Conservation (phyloP, 805 yeast species). For the Monosporozyma servazzii region DNA sequence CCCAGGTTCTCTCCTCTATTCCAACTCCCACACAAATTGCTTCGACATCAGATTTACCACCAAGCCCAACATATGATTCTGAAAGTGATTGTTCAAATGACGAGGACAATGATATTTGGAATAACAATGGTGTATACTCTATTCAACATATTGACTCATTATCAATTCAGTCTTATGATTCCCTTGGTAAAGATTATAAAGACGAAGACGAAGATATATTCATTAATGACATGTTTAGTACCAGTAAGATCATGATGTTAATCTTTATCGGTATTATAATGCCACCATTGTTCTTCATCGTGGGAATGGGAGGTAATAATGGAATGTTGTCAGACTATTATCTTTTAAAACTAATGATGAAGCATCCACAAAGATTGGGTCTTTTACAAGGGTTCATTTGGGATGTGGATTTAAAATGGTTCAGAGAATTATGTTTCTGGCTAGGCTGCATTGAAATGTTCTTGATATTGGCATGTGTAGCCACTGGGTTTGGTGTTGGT, state of each 20-base stretch:
- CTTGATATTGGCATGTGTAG: slow-evolving; percentile 33
- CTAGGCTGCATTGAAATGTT: slow-evolving; percentile 27
- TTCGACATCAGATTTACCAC: background rate
- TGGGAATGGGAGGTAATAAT: slow-evolving; percentile 11
- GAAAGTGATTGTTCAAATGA: background rate
- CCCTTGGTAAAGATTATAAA: slow-evolving; percentile 1
- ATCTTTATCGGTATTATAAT: slow-evolving; percentile 12
- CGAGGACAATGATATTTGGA: background rate
- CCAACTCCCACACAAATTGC: background rate
- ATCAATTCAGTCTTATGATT: slow-evolving; percentile 14
- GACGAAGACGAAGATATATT: background rate
- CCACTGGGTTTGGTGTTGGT: slow-evolving; percentile 40
- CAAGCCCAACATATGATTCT: background rate
- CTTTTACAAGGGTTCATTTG: slow-evolving; percentile 22
- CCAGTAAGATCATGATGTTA: slow-evolving; percentile 9
- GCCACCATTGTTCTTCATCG: slow-evolving; percentile 25
- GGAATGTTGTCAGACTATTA: slow-evolving; percentile 11
- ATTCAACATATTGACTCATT: slow-evolving; percentile 16
- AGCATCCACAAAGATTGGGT: slow-evolving; percentile 13
- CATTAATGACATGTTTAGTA: slow-evolving; percentile 7
- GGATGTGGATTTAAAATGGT: slow-evolving; percentile 23
- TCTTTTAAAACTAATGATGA: slow-evolving; percentile 17
- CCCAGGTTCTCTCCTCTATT: background rate
- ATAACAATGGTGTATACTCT: slow-evolving; percentile 2
- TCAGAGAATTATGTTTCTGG: slow-evolving; percentile 23